Percentiles rank a stretch among this genome's conserved stretches.
These are phyloP conservation scores for Penicillium psychrofluorescens DNA, from an alignment of 495 filamentous ascomycete genomes.

Conservation along the genomic window DNA sequence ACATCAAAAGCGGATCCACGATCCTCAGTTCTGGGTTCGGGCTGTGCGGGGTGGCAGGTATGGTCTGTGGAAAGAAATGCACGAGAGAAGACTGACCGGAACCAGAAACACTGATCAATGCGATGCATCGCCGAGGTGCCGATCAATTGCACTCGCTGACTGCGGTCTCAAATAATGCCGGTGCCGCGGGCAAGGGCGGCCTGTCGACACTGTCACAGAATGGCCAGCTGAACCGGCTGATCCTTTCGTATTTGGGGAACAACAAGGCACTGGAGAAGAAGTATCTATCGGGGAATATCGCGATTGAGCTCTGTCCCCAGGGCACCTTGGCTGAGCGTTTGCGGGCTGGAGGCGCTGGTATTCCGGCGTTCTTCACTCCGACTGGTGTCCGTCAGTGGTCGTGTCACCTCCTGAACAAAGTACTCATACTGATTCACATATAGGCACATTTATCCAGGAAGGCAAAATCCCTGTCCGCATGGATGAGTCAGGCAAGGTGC, in stretches of 20 bases:
- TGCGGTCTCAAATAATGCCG: constrained; percentile 88
- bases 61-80: background rate
- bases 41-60: constrained; percentile 74
- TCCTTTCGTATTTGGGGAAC: constrained; percentile 80
- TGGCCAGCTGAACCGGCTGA: constrained; percentile 76
- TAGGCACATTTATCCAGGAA: constrained; percentile 68
- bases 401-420: too few species aligned
- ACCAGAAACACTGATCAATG: constrained; percentile 70
- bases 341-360: constrained; percentile 75
- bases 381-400: constrained; percentile 58
- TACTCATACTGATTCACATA: background rate
- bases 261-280: constrained; percentile 82
- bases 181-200: constrained; percentile 63
- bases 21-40: constrained; percentile 81
- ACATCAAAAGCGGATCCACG: constrained; percentile 65
- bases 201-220: constrained; percentile 71
- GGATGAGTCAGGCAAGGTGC: constrained; percentile 66
- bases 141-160: constrained; percentile 68
- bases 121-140: constrained; percentile 57
- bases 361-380: constrained; percentile 88
- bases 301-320: constrained; percentile 82
- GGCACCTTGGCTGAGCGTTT: constrained; percentile 84
- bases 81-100: background rate
- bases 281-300: constrained; percentile 76
- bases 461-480: constrained; percentile 75